These are phyloP conservation scores for Plasmodium blacklocki DNA, from an alignment of 169 alveolate genomes.

Conservation along the genomic window DNA sequence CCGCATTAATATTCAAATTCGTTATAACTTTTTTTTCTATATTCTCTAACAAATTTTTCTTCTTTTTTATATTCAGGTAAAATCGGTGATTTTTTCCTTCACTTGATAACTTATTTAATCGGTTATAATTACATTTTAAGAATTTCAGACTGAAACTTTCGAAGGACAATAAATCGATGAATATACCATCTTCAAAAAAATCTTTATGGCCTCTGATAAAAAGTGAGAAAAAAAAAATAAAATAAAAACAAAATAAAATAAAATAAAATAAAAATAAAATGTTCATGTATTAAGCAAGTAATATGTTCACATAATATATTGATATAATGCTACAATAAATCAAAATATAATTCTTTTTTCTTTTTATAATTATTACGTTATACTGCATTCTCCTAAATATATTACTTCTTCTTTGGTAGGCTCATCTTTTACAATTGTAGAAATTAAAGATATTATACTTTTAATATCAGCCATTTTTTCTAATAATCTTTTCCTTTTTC, in stretches of 20 bases:
- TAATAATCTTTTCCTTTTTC: not conserved
- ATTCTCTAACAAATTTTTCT: conserved; percentile 41
- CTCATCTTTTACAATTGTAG: conserved; percentile 24
- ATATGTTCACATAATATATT: not conserved
- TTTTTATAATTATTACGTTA: conserved; percentile 28
- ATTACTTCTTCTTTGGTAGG: conserved; percentile 61
- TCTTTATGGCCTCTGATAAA: conserved; percentile 45
- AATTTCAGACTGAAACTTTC: conserved; percentile 42
- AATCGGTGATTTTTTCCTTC: conserved; percentile 24
- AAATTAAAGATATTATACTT: conserved; percentile 34
- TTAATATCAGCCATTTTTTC: conserved; percentile 50
- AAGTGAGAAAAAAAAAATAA: not conserved
- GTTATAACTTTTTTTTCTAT: conserved; percentile 47
- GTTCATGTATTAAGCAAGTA: not conserved
- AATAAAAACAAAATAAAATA: too few species aligned
- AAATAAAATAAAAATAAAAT: not conserved
- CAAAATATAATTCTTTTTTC: conserved; percentile 3
- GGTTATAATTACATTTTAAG: conserved; percentile 19
- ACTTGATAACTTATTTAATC: conserved; percentile 5
- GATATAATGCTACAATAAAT: not conserved
- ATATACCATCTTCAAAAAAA: conserved; percentile 52
- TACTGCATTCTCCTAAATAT: conserved; percentile 67
- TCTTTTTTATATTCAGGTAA: conserved; percentile 48
- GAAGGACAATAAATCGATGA: conserved; percentile 52
- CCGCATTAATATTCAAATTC: conserved; percentile 27